Base-by-base conservation (phyloP, 306 rosid species). In the Quercus cerris region DNA sequence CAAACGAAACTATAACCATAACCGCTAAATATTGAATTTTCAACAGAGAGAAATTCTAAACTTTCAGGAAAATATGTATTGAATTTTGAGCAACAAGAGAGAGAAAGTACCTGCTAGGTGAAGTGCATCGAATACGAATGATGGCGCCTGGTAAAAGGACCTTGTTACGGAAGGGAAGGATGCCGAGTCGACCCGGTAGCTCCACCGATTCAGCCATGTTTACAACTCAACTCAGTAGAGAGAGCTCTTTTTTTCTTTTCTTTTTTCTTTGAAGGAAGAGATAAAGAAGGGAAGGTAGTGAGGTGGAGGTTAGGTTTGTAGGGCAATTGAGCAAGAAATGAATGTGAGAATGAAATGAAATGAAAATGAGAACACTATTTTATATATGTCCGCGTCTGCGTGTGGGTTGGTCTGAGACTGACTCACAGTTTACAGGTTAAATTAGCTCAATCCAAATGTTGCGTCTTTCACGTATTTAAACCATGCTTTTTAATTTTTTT, bases 101-200 rank as follows among this genome's bases (percentile, higher is more conserved):
- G 75, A 9, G 23, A 27, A 18, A 64, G 61, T 6, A 94, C 99
- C 99, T 95, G 89, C 90, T 93, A 3, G 99, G 90, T 0, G 99
- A 93, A 87, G 99, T 95, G 90, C 99, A 95, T 19, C 97, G 98
- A 85, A 95, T 95, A 77, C 99, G 89, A 44, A 95, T 95, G 67
- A 95, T 95, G 63, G 99, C 99, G 41, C 99, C 99, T 9, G 98
- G 99, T 41, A 95, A 74, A 66, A 93, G 99, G 44, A 95, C 99
- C 91, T 95, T 95, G 91, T 95, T 95, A 76, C 92, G 87, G 89
- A 95, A 95, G 7, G 99, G 99, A 78, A 95, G 99, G 75, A 95
- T 95, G 9, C 98, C 99, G 83, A 95, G 87, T 2, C 99, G 97
- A 89, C 91, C 81, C 41, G 99, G 99, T 19, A 95, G 89, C 90